These are phyloP conservation scores for Penicillium mononematosum DNA, from an alignment of 495 filamentous ascomycete species.

Conservation along the genomic window DNA sequence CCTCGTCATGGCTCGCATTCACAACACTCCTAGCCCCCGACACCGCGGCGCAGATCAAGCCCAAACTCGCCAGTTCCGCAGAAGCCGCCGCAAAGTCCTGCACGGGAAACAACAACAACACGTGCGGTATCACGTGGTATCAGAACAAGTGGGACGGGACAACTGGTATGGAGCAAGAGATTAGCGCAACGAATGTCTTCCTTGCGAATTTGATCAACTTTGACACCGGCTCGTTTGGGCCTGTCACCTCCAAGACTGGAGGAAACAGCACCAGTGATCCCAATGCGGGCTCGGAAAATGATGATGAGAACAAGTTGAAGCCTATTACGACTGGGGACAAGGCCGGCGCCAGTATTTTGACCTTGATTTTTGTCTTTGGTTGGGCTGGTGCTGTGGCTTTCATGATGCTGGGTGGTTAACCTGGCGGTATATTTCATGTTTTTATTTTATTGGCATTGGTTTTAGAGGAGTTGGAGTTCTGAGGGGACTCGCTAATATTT, in stretches of 20 bases:
- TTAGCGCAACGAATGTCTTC: slow-evolving; percentile 56
- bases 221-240: slow-evolving; percentile 14
- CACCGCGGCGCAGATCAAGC: slow-evolving; percentile 59
- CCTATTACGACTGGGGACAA: slow-evolving; percentile 53
- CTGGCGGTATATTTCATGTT: not conserved
- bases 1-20: slow-evolving; percentile 72
- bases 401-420: slow-evolving; percentile 13
- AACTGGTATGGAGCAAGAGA: slow-evolving; percentile 53
- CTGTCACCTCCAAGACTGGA: slow-evolving; percentile 24
- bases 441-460: not conserved
- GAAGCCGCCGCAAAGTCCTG: slow-evolving; percentile 67
- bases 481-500: not conserved
- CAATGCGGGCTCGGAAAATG: slow-evolving; percentile 30
- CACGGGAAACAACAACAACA: slow-evolving; percentile 54
- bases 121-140: slow-evolving; percentile 74
- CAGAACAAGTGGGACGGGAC: slow-evolving; percentile 59
- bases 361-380: slow-evolving; percentile 48
- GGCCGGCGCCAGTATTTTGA: slow-evolving; percentile 64
- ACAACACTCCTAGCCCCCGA: slow-evolving; percentile 62
- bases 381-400: slow-evolving; percentile 30
- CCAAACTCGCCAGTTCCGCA: slow-evolving; percentile 62
- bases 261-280: slow-evolving; percentile 26
- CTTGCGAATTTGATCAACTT: slow-evolving; percentile 31
- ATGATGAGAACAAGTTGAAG: slow-evolving; percentile 15
- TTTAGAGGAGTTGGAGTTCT: slow-evolving; percentile 3